Evolutionary conservation across 1,139 yeast genomes (phyloP).

Genomic region (Blastobotrys illinoisensis): DNA sequence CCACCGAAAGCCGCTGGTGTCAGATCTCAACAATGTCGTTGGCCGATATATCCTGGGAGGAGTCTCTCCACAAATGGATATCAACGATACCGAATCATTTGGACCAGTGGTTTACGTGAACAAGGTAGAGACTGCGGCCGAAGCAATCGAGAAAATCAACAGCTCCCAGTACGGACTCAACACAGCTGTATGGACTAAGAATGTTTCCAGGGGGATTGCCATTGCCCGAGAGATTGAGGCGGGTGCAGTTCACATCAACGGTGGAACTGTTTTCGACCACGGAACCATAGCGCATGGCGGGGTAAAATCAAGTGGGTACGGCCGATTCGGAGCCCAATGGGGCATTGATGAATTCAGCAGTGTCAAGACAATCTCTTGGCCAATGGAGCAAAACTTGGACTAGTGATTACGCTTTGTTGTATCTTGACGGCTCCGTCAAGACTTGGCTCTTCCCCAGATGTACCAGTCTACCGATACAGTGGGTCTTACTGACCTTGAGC

Average conservation of each 20-base stretch:
- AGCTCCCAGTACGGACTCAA: conserved; percentile 39
- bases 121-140: conserved; percentile 29
- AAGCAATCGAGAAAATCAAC: conserved; percentile 34
- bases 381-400: neutral
- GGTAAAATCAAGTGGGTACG: conserved; percentile 46
- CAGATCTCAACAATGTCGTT: neutral
- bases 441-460: too few relatives aligned
- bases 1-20: neutral
- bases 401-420: too few relatives aligned
- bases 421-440: too few relatives aligned
- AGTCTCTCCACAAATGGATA: conserved; percentile 35
- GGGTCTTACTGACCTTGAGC: too few relatives aligned
- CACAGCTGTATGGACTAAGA: conserved; percentile 42
- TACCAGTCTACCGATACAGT: too few relatives aligned
- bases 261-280: conserved; percentile 44
- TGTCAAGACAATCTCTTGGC: conserved; percentile 37
- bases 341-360: conserved; percentile 44
- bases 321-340: conserved; percentile 49
- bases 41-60: conserved; percentile 27
- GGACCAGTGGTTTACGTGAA: conserved; percentile 45
- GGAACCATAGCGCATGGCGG: conserved; percentile 54
- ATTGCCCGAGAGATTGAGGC: conserved; percentile 38
- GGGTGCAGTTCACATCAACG: conserved; percentile 51
- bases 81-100: conserved; percentile 40
- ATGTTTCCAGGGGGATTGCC: conserved; percentile 36